These are phyloP conservation scores for Trichoderma brevicompactum DNA, from an alignment of 2,329 filamentous ascomycete genomes.

Conservation along the genomic window DNA sequence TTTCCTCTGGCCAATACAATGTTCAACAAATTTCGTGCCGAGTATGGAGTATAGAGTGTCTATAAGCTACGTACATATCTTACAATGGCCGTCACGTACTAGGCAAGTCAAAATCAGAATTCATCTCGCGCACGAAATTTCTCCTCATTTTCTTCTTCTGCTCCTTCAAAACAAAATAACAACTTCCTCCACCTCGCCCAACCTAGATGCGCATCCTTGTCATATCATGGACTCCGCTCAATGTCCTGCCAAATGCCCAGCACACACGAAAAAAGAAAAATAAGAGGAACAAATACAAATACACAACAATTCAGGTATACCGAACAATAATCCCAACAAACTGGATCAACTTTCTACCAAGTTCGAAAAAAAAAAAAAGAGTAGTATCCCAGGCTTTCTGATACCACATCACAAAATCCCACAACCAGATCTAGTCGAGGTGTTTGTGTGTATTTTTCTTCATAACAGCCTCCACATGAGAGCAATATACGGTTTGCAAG, in stretches of 20 bases:
- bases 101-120: background rate
- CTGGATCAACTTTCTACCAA: conserved; percentile 20
- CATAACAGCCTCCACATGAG: conserved; percentile 29
- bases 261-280: background rate
- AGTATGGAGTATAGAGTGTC: background rate
- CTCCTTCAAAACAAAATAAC: background rate
- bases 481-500: conserved; percentile 28
- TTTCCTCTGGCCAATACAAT: too few relatives aligned
- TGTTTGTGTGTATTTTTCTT: conserved; percentile 18
- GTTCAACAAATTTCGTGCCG: too few relatives aligned
- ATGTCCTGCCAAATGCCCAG: conserved; percentile 25
- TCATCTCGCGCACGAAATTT: conserved; percentile 12
- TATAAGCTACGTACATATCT: background rate
- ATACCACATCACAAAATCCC: conserved; percentile 28
- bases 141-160: conserved; percentile 14
- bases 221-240: conserved; percentile 25
- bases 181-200: background rate
- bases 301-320: conserved; percentile 28
- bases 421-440: conserved; percentile 27
- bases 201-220: conserved; percentile 16
- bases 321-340: conserved; percentile 27
- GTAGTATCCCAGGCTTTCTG: conserved; percentile 11
- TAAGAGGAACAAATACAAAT: conserved; percentile 11
- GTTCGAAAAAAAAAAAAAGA: conserved; percentile 1
- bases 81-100: background rate